Percentiles rank a stretch among this genome's conserved stretches.
Conservation (phyloP, 106 monocot genomes). For the Dendrobium nobile region DNA sequence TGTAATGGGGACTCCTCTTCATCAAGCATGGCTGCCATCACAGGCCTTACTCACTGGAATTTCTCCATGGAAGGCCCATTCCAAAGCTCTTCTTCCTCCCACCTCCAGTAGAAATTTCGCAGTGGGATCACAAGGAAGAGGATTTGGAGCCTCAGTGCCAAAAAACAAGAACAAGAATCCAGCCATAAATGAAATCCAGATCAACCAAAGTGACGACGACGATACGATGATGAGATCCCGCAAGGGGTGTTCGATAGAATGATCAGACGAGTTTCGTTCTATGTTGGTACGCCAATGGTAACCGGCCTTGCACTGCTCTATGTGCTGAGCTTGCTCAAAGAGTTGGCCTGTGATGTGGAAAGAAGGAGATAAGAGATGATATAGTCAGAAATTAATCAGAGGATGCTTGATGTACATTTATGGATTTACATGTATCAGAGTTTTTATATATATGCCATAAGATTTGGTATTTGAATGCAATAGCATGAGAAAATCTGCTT, state of each 20-base stretch:
- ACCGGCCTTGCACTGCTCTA: constrained; percentile 43
- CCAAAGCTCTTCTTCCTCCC: background rate
- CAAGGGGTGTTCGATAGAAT: constrained; percentile 64
- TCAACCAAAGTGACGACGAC: background rate
- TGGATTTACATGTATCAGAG: no score
- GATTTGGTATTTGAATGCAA: no score
- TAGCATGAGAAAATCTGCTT: no score
- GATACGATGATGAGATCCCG: constrained; percentile 60
- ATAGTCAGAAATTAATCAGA: background rate
- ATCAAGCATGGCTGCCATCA: background rate
- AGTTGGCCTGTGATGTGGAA: constrained; percentile 82
- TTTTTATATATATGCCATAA: no score
- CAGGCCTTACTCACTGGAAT: background rate
- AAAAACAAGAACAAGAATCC: constrained; percentile 2
- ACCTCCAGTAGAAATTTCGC: background rate
- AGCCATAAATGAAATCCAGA: background rate
- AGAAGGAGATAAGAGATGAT: constrained; percentile 19
- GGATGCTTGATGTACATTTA: no score
- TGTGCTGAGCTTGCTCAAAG: constrained; percentile 28
- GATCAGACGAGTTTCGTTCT: constrained; percentile 32
- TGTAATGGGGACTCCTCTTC: background rate
- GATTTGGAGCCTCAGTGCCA: constrained; percentile 7
- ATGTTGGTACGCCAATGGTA: constrained; percentile 59
- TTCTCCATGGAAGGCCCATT: background rate
- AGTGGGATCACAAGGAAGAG: constrained; percentile 22